Evolutionary conservation across 768 basidiomycete species (phyloP).

Genomic region (Mrakia blollopis): DNA sequence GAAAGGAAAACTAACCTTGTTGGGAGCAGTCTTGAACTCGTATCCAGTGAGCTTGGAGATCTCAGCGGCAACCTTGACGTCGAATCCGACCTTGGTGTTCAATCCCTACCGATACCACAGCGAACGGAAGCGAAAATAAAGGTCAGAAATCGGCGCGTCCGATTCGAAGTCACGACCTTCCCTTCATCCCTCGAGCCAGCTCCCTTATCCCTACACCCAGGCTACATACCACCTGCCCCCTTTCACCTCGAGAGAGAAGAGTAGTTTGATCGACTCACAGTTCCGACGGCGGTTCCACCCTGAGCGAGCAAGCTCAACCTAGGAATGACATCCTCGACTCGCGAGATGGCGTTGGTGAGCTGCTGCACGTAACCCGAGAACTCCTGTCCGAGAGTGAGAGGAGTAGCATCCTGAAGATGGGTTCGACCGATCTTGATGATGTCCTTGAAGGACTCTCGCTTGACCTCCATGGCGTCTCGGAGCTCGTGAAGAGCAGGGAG

Average conservation of each 20-base stretch:
- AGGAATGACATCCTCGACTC: constrained; percentile 73
- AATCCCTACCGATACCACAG: constrained; percentile 61
- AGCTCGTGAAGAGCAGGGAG: constrained; percentile 81
- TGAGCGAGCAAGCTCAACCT: constrained; percentile 86
- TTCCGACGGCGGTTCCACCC: constrained; percentile 97
- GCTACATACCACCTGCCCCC: no score
- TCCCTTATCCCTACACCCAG: no score
- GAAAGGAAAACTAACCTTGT: constrained; percentile 64
- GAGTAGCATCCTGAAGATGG: constrained; percentile 94
- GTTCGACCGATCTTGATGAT: constrained; percentile 99
- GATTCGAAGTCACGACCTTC: not conserved
- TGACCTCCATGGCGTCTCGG: constrained; percentile 74
- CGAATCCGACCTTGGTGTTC: constrained; percentile 95
- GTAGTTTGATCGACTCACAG: constrained; percentile 53
- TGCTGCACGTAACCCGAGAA: constrained; percentile 98
- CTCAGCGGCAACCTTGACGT: constrained; percentile 85
- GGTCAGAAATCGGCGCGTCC: not conserved
- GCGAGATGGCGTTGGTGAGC: constrained; percentile 79
- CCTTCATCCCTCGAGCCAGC: not conserved
- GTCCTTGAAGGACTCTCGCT: constrained; percentile 73
- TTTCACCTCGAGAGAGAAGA: no score
- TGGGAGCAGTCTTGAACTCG: constrained; percentile 91
- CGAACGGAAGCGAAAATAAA: not conserved
- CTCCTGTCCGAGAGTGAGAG: constrained; percentile 94
- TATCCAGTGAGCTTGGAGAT: constrained; percentile 86